These are phyloP conservation scores for Odontarrhena argentea DNA, from an alignment of 345 rosid genomes.

Conservation along the genomic window DNA sequence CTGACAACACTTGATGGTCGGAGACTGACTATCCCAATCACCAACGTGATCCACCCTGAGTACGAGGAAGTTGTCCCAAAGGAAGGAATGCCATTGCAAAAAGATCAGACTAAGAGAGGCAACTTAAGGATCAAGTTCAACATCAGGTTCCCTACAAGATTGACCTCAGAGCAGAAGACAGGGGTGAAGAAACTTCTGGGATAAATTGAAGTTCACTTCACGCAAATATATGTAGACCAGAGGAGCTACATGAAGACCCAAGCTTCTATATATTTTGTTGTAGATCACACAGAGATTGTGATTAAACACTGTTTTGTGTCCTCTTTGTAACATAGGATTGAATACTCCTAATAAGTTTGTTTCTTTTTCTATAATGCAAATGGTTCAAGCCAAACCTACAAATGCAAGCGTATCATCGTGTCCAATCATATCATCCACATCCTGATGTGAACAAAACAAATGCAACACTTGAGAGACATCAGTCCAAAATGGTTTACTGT, in stretches of 20 bases:
- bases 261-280: slow-evolving; percentile 19
- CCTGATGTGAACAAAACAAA: slow-evolving; percentile 42
- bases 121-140: slow-evolving; percentile 62
- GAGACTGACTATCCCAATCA: slow-evolving; percentile 47
- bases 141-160: slow-evolving; percentile 59
- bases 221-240: background rate
- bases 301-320: slow-evolving; percentile 10
- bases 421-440: slow-evolving; percentile 6
- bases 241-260: background rate
- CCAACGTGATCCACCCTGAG: slow-evolving; percentile 52
- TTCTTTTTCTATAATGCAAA: background rate
- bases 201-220: background rate
- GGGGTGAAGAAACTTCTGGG: slow-evolving; percentile 55
- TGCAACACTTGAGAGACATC: slow-evolving; percentile 47
- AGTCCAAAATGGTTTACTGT: slow-evolving; percentile 49
- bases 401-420: background rate
- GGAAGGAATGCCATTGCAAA: slow-evolving; percentile 70
- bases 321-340: slow-evolving; percentile 33
- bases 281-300: background rate
- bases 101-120: slow-evolving; percentile 57
- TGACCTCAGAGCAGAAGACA: slow-evolving; percentile 53
- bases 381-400: background rate
- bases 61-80: slow-evolving; percentile 52
- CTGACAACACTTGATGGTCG: slow-evolving; percentile 65
- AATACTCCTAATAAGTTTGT: background rate